These are phyloP conservation scores for Lyophyllum atratum DNA, from an alignment of 768 basidiomycete genomes.

Conservation along the genomic window DNA sequence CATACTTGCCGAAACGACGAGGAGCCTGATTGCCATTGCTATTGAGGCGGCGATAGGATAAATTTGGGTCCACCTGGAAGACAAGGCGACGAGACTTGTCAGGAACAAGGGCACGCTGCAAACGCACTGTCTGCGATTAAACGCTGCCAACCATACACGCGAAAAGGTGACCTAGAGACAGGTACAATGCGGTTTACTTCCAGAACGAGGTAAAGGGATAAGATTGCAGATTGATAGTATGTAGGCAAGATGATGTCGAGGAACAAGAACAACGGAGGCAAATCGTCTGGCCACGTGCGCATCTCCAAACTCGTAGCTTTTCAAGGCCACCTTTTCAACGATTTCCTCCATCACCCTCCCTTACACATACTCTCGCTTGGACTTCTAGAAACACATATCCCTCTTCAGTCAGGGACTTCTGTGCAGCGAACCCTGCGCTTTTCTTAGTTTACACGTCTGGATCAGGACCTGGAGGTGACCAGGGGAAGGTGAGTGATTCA, in stretches of 20 bases:
- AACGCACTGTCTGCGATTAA: not conserved
- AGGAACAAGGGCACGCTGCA: conserved; percentile 9
- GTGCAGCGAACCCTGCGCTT: not conserved
- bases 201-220: not conserved
- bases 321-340: conserved; percentile 8
- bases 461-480: conserved; percentile 11
- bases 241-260: conserved; percentile 4
- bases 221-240: conserved; percentile 10
- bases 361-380: not conserved
- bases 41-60: not conserved
- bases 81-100: not conserved
- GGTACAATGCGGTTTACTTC: not conserved
- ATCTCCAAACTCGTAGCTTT: conserved; percentile 15
- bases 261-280: conserved; percentile 26
- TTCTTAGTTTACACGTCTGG: conserved; percentile 1
- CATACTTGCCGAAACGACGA: not conserved
- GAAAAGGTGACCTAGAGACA: not conserved
- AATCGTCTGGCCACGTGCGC: conserved; percentile 34
- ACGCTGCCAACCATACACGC: not conserved
- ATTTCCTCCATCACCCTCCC: conserved; percentile 12
- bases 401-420: not conserved
- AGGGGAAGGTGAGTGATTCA: conserved; percentile 15
- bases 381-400: not conserved
- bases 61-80: not conserved
- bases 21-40: not conserved